Evolutionary conservation across 2,329 filamentous ascomycete genomes (phyloP).

Genomic region (Fonsecaea pugnacius): DNA sequence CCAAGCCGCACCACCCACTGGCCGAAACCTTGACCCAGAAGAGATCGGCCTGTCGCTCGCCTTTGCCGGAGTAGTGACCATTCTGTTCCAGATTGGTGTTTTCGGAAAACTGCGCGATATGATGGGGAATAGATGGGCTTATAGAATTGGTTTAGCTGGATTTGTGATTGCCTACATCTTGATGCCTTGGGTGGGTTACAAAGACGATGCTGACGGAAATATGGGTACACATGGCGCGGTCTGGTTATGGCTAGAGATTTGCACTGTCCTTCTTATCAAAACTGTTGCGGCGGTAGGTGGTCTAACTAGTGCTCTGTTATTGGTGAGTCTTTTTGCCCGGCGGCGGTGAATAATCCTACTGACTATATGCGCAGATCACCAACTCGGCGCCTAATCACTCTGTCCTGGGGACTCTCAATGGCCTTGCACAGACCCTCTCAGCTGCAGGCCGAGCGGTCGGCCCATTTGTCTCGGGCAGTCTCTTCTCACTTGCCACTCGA

Average conservation of each 20-base stretch:
- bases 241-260: conserved; percentile 82
- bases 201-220: conserved; percentile 59
- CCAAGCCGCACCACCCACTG: conserved; percentile 73
- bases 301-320: conserved; percentile 81
- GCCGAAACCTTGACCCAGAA: conserved; percentile 73
- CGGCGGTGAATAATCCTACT: not conserved
- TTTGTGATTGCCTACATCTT: conserved; percentile 81
- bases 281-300: conserved; percentile 89
- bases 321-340: conserved; percentile 61
- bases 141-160: conserved; percentile 75
- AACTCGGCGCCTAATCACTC: conserved; percentile 87
- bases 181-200: conserved; percentile 89
- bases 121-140: conserved; percentile 84
- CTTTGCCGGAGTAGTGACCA: conserved; percentile 81
- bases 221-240: conserved; percentile 61
- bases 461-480: conserved; percentile 81
- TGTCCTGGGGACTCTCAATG: conserved; percentile 87
- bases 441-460: conserved; percentile 87
- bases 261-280: conserved; percentile 78
- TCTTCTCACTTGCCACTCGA: conserved; percentile 78
- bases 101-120: conserved; percentile 78
- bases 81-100: conserved; percentile 83
- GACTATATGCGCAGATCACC: conserved; percentile 67
- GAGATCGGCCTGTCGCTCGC: conserved; percentile 86
- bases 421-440: conserved; percentile 89